A percentile compares a stretch with the other conserved stretches of the same genome.
Conservation (phyloP, 1,284 basidiomycete genomes). For the Tilletia setariae region DNA sequence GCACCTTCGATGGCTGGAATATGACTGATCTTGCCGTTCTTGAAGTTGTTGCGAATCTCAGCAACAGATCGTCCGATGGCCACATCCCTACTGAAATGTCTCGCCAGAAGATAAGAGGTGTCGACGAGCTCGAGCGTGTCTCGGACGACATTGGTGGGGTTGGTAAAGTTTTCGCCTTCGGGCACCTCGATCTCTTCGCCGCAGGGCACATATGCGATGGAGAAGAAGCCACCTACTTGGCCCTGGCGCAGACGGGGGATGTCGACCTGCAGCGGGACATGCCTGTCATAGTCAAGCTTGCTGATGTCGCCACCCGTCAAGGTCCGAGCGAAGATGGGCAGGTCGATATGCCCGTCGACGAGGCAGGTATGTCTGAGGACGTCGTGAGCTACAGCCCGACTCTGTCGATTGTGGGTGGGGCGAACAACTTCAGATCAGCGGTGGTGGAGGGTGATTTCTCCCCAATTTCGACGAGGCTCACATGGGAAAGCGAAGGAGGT, state of each 20-base stretch:
- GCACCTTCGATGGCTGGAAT: conserved; percentile 23
- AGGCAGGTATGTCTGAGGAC: conserved; percentile 20
- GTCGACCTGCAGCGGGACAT: conserved; percentile 34
- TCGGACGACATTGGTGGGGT: conserved; percentile 23
- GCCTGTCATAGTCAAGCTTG: conserved; percentile 26
- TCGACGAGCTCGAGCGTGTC: conserved; percentile 35
- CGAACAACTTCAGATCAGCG: too few species aligned
- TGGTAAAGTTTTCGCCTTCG: conserved; percentile 25
- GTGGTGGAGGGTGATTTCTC: background rate
- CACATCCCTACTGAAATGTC: conserved; percentile 16
- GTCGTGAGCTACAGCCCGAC: background rate
- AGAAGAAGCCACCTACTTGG: conserved; percentile 34
- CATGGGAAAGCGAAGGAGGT: background rate
- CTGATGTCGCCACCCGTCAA: conserved; percentile 28
- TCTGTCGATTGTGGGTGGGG: too few species aligned
- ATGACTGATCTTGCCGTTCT: background rate
- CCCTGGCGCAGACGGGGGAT: conserved; percentile 30
- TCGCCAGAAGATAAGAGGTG: conserved; percentile 28
- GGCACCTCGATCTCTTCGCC: conserved; percentile 20
- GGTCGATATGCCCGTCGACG: conserved; percentile 35
- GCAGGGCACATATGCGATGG: conserved; percentile 33
- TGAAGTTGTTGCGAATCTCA: background rate
- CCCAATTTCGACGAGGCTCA: background rate
- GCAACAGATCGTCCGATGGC: background rate
- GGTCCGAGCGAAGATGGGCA: conserved; percentile 27